These are phyloP conservation scores for Candida michaelii DNA, from an alignment of 805 yeast genomes.

Conservation along the genomic window DNA sequence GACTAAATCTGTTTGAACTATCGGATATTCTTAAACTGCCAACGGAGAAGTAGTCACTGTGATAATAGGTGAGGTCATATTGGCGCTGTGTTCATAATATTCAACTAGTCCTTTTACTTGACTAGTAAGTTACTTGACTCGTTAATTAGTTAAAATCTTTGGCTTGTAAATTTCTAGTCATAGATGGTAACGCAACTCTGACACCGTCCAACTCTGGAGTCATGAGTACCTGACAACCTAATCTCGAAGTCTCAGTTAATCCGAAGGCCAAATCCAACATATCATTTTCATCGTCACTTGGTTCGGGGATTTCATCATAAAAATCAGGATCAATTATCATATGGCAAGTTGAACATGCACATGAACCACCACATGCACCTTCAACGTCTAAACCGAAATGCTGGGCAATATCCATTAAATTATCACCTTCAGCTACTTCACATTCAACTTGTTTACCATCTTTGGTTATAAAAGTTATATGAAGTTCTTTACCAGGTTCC, in stretches of 20 bases:
- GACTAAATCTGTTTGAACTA: too few species aligned
- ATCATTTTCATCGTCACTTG: constrained; percentile 96
- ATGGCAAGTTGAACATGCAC: constrained; percentile 98
- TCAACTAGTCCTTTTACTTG: too few species aligned
- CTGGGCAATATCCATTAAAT: constrained; percentile 90
- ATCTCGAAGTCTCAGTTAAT: constrained; percentile 90
- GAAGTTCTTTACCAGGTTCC: constrained; percentile 84
- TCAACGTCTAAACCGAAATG: constrained; percentile 93
- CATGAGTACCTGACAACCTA: constrained; percentile 94
- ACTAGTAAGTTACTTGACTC: too few species aligned
- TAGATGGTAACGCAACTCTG: constrained; percentile 92
- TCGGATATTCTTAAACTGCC: too few species aligned
- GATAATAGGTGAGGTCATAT: too few species aligned
- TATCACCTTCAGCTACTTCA: constrained; percentile 92
- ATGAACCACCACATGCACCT: constrained; percentile 98
- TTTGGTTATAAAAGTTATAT: constrained; percentile 83
- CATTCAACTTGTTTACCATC: constrained; percentile 81
- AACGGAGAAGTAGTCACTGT: too few species aligned
- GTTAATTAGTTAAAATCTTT: constrained; percentile 73
- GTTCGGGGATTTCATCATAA: constrained; percentile 90
- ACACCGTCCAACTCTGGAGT: constrained; percentile 87
- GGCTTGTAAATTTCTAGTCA: constrained; percentile 89
- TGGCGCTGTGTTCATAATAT: too few species aligned
- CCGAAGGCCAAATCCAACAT: constrained; percentile 98
- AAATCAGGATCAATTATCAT: constrained; percentile 93